Percentiles rank a stretch among this genome's conserved stretches.
Evolutionary conservation across 202 grass and related monocot species (phyloP).

Genomic region (Carex sylvatica): DNA sequence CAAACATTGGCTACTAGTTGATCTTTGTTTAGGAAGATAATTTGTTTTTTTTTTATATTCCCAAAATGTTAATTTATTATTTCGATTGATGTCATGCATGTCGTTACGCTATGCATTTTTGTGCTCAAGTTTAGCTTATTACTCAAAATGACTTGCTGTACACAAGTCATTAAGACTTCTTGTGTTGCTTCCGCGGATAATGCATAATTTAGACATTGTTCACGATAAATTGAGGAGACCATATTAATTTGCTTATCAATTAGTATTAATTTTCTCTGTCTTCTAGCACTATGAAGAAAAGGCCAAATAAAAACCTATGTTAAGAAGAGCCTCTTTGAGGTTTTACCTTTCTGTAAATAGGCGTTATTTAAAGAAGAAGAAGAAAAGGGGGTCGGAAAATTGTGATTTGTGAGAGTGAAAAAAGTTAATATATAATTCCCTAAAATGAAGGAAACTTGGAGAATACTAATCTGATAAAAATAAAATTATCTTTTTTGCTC

Average conservation of each 20-base stretch:
- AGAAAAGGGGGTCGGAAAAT: not conserved
- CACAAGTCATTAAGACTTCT: not conserved
- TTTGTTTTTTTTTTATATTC: not conserved
- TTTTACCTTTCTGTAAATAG: too few relatives aligned
- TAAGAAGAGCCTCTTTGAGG: not conserved
- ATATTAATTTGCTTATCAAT: not conserved
- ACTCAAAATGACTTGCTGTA: not conserved
- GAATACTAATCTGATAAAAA: not conserved
- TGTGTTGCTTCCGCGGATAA: not conserved
- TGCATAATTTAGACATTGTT: not conserved
- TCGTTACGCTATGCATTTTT: not conserved
- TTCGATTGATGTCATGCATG: not conserved
- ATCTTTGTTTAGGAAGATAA: not conserved
- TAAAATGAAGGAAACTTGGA: too few relatives aligned
- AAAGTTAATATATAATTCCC: too few relatives aligned
- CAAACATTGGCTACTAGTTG: not conserved
- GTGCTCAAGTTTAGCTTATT: not conserved
- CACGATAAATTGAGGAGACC: not conserved
- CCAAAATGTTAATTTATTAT: not conserved
- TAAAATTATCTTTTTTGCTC: not conserved
- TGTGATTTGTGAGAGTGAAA: not conserved
- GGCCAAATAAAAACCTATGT: not conserved
- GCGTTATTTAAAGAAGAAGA: too few relatives aligned
- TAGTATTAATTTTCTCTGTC: not conserved
- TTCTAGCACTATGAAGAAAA: not conserved